phyloP scores from a whole-genome alignment of 106 monocot species.

The Ottelia alismoides region DNA sequence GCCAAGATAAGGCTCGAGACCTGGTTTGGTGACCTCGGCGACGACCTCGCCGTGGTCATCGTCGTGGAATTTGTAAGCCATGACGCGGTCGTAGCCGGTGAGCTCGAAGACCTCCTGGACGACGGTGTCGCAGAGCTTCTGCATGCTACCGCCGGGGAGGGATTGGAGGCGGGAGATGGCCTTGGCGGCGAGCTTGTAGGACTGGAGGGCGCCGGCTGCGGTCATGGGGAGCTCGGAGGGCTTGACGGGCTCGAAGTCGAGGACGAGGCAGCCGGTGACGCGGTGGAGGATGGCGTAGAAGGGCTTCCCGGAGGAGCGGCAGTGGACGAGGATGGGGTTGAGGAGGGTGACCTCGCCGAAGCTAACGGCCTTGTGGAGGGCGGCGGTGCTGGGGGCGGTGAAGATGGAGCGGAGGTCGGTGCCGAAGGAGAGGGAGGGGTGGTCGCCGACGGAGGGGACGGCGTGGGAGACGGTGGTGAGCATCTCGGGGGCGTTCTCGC shows the following conservation, averaged over 20 bases:
- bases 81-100: conserved; percentile 88
- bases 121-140: conserved; percentile 51
- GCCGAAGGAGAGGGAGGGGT: conserved; percentile 45
- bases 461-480: conserved; percentile 75
- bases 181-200: conserved; percentile 94
- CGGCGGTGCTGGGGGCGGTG: conserved; percentile 57
- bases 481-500: conserved; percentile 88
- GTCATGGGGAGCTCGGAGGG: conserved; percentile 65
- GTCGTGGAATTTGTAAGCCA: conserved; percentile 92
- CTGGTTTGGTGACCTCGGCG: conserved; percentile 66
- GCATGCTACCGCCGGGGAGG: conserved; percentile 64
- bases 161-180: conserved; percentile 69
- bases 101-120: conserved; percentile 81
- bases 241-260: conserved; percentile 88
- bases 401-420: conserved; percentile 59
- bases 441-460: conserved; percentile 54
- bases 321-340: conserved; percentile 83
- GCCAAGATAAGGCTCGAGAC: conserved; percentile 70
- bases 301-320: conserved; percentile 75
- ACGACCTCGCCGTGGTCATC: conserved; percentile 93
- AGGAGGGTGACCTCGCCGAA: conserved; percentile 75
- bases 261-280: conserved; percentile 45
- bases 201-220: conserved; percentile 88
- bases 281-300: conserved; percentile 83
- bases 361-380: conserved; percentile 64